These are phyloP conservation scores for Beauveria australis DNA, from an alignment of 2,329 filamentous ascomycete genomes.

Conservation along the genomic window DNA sequence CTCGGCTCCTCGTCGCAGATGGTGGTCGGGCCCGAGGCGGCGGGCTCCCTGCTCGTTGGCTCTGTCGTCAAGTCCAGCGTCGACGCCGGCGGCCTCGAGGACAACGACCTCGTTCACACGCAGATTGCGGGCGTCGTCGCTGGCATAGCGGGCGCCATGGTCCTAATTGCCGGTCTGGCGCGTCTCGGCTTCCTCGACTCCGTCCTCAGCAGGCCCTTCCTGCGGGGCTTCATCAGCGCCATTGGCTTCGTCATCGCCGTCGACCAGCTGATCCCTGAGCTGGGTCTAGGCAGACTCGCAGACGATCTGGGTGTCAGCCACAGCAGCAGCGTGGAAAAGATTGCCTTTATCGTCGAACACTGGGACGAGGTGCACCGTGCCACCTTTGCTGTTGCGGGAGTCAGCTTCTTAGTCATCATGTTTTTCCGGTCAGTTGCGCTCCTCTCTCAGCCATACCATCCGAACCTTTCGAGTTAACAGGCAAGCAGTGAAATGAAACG, in stretches of 20 bases:
- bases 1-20: slow-evolving; percentile 88
- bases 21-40: slow-evolving; percentile 90
- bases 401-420: slow-evolving; percentile 84
- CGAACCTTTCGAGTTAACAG: not conserved
- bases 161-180: slow-evolving; percentile 77
- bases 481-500: slow-evolving; percentile 65
- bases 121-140: slow-evolving; percentile 82
- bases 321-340: slow-evolving; percentile 78
- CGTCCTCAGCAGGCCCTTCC: slow-evolving; percentile 83
- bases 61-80: slow-evolving; percentile 75
- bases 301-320: slow-evolving; percentile 61
- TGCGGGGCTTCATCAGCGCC: slow-evolving; percentile 92
- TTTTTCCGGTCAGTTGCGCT: slow-evolving; percentile 57
- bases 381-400: slow-evolving; percentile 67
- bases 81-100: slow-evolving; percentile 56
- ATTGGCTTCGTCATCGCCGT: slow-evolving; percentile 95
- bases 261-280: slow-evolving; percentile 85
- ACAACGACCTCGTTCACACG: slow-evolving; percentile 62
- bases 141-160: slow-evolving; percentile 78
- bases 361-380: slow-evolving; percentile 58
- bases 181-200: slow-evolving; percentile 89
- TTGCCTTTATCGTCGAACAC: slow-evolving; percentile 69
- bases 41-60: slow-evolving; percentile 83
- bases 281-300: slow-evolving; percentile 64
- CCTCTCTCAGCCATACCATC: not conserved